These are phyloP conservation scores for Dunaliella sp. DNA, from an alignment of 139 green algal species.

Conservation along the genomic window DNA sequence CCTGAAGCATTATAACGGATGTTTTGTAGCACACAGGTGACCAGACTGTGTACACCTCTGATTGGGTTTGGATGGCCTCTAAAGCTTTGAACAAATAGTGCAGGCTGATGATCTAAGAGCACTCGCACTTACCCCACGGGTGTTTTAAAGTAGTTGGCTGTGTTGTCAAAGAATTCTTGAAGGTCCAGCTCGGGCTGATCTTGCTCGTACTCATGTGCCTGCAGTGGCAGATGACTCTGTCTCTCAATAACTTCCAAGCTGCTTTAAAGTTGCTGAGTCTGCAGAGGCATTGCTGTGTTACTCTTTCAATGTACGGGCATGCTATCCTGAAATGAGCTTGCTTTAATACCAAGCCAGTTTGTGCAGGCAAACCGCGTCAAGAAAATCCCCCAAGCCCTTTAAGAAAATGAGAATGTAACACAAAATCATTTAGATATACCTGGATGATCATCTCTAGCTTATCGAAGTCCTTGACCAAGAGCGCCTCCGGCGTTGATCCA, in stretches of 20 bases:
- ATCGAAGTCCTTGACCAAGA: slow-evolving; percentile 95
- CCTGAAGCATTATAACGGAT: no score
- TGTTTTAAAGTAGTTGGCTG: slow-evolving; percentile 72
- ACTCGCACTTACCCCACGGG: slow-evolving; percentile 42
- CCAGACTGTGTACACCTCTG: no score
- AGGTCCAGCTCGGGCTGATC: slow-evolving; percentile 56
- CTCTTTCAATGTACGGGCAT: not conserved
- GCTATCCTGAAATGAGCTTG: not conserved
- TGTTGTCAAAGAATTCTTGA: slow-evolving; percentile 88
- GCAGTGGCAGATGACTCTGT: no score
- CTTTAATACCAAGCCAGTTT: not conserved
- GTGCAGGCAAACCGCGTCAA: not conserved
- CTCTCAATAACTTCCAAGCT: no score
- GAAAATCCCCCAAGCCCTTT: not conserved
- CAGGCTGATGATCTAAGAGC: no score
- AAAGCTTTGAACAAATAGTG: no score
- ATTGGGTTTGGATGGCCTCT: no score
- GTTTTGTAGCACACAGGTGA: no score
- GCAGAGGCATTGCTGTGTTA: not conserved
- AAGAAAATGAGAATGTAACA: not conserved
- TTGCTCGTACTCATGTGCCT: slow-evolving; percentile 87
- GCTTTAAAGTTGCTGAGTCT: no score
- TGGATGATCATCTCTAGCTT: slow-evolving; percentile 87
- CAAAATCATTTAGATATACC: no score
- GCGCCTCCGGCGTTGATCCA: slow-evolving; percentile 68